Conservation (phyloP, 805 yeast species). For the Nakazawaea sp. region DNA sequence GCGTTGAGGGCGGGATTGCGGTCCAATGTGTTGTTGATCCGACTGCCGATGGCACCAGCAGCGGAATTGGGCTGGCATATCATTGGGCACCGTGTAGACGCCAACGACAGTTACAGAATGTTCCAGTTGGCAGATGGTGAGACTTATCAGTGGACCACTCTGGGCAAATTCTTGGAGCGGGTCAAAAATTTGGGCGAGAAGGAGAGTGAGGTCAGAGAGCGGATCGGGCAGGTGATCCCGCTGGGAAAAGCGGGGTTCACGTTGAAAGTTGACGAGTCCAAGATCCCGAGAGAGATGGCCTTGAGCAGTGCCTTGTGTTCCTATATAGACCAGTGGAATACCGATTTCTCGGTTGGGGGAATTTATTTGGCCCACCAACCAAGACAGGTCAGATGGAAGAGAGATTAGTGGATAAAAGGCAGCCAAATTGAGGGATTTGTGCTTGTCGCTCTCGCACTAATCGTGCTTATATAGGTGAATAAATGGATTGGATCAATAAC, state of each 20-base stretch:
- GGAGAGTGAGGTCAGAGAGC: constrained; percentile 55
- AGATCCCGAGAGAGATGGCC: constrained; percentile 53
- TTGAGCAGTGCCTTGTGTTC: constrained; percentile 53
- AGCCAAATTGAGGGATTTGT: too few relatives aligned
- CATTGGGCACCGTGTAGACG: constrained; percentile 53
- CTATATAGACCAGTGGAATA: constrained; percentile 63
- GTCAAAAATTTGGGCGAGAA: constrained; percentile 56
- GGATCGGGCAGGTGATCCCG: constrained; percentile 54
- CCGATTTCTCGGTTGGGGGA: constrained; percentile 55
- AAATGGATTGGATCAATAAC: too few relatives aligned
- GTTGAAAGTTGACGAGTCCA: constrained; percentile 43
- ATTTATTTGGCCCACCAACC: constrained; percentile 50
- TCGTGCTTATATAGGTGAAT: too few relatives aligned
- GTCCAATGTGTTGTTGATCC: constrained; percentile 49
- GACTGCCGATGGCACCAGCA: constrained; percentile 41
- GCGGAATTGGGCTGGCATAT: constrained; percentile 62
- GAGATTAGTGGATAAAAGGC: constrained; percentile 36
- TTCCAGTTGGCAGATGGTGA: constrained; percentile 54
- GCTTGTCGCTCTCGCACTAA: too few relatives aligned
- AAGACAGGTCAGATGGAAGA: constrained; percentile 46
- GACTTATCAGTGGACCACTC: constrained; percentile 60
- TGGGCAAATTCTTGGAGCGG: constrained; percentile 50
- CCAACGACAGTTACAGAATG: constrained; percentile 52
- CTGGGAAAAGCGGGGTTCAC: constrained; percentile 50
- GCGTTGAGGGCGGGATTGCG: constrained; percentile 54